phyloP scores from a whole-genome alignment of 2,329 filamentous ascomycete species.

The Fusarium nodosum region DNA sequence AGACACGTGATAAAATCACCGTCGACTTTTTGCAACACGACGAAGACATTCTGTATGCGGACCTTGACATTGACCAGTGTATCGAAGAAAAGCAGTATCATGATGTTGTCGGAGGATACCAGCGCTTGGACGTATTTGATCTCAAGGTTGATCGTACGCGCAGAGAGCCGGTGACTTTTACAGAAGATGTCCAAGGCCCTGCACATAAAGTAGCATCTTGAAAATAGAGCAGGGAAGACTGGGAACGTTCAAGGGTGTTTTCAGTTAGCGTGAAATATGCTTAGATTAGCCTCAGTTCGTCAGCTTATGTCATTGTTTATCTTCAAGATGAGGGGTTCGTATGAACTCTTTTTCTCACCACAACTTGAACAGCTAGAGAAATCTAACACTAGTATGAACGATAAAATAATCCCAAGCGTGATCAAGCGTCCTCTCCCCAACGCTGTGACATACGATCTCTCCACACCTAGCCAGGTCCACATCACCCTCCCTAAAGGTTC shows the following conservation, averaged over 20 bases:
- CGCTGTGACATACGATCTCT: conserved; percentile 54
- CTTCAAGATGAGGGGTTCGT: neutral
- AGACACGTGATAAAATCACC: conserved; percentile 31
- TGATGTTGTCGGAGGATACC: conserved; percentile 68
- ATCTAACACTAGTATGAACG: neutral
- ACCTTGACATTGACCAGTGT: conserved; percentile 63
- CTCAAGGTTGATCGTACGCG: conserved; percentile 62
- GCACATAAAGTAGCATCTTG: too few relatives aligned
- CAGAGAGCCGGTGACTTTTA: conserved; percentile 48
- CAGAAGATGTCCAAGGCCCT: too few relatives aligned
- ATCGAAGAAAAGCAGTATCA: conserved; percentile 70
- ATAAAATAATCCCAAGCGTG: neutral
- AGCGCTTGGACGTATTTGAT: conserved; percentile 67
- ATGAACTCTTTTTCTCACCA: neutral
- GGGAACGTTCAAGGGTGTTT: too few relatives aligned
- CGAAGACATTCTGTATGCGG: conserved; percentile 66
- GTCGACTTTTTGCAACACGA: conserved; percentile 58
- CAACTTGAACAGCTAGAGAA: neutral
- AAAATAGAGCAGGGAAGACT: too few relatives aligned
- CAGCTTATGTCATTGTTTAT: neutral
- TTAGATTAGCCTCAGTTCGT: too few relatives aligned
- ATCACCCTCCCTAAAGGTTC: conserved; percentile 60
- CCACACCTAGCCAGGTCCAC: conserved; percentile 55
- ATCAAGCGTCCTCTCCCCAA: conserved; percentile 39
- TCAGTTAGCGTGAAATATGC: too few relatives aligned